Evolutionary conservation across 805 yeast species (phyloP), one percentile per base, ranked within the genome.

Genomic region (Candida pseudoglaebosa): DNA sequence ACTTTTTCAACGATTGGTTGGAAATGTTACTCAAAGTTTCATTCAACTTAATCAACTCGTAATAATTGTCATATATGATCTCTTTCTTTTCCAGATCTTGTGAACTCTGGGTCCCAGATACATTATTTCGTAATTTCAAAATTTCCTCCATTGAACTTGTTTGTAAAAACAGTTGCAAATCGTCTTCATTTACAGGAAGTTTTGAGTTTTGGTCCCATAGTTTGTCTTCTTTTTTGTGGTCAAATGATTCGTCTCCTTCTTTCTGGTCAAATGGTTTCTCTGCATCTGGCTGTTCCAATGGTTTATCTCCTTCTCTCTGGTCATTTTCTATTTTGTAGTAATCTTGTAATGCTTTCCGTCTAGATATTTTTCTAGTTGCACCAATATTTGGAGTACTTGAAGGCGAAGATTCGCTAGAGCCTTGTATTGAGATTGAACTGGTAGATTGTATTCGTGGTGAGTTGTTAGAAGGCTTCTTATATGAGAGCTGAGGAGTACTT

Each of bases 11-110:
- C 5, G 39, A 40, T 6, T 47, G 40, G 8, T 40, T 44, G 16
- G 59, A 47, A 13, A 59, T 38, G 16, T 52, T 53, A 12, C 45
- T 42, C 17, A 83, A 58, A 3, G 81, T 73, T 34, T 79, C 76
- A 48, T 78, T 81, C 42, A 83, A 73, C 49, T 80, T 80, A 51
- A 83, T 81, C 46, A 83, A 61, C 44, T 83, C 90, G 54, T 78
- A 81, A 65, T 83, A 83, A 51, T 83, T 83, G 56, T 83, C 85
- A 57, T 83, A 83, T 8, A 83, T 80, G 30, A 83, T 81, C 20
- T 84, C 76, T 49, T 83, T 83, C 45, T 81, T 80, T 33, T 76
- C 78, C 49, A 77, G 73, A 43, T 77, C 80, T 37, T 73, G 77
- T 12, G 75, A 56, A 41, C 74, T 76, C 40, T 78, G 61, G 37